These are phyloP conservation scores for Stemphylium beticola DNA, from an alignment of 2,329 filamentous ascomycete genomes.

Conservation along the genomic window DNA sequence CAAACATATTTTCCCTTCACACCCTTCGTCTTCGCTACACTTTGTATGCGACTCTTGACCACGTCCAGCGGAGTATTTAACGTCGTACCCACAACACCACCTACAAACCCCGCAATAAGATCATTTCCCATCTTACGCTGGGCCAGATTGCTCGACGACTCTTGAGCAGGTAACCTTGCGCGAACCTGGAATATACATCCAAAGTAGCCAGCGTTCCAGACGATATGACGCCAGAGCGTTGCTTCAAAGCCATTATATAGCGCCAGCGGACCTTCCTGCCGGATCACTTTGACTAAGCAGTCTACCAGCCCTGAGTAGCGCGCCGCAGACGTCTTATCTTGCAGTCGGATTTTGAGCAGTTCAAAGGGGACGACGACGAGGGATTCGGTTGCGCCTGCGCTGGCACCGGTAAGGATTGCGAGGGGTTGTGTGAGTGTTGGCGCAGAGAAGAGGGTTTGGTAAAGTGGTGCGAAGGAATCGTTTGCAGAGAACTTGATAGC, in stretches of 20 bases:
- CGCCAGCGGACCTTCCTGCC: conserved; percentile 33
- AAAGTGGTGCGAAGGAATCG: conserved; percentile 34
- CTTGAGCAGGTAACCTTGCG: conserved; percentile 27
- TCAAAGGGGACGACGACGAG: conserved; percentile 44
- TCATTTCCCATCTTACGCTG: conserved; percentile 38
- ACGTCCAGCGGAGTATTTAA: conserved; percentile 42
- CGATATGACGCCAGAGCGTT: conserved; percentile 41
- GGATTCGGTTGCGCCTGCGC: conserved; percentile 38
- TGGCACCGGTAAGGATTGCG: conserved; percentile 37
- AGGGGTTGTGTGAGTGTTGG: conserved; percentile 33
- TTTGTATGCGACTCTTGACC: conserved; percentile 42
- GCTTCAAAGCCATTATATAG: conserved; percentile 43
- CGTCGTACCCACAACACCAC: conserved; percentile 38
- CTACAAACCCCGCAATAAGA: conserved; percentile 37
- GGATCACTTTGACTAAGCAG: conserved; percentile 35
- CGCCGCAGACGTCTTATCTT: conserved; percentile 36
- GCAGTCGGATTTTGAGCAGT: conserved; percentile 38
- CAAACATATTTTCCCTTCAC: conserved; percentile 37
- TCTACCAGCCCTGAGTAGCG: conserved; percentile 37
- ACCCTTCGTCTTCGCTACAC: conserved; percentile 34
- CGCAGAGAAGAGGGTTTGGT: conserved; percentile 31
- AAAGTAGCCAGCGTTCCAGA: conserved; percentile 44
- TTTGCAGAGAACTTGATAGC: conserved; percentile 44
- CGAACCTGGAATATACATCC: conserved; percentile 42
- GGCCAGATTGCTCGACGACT: conserved; percentile 18